Evolutionary conservation across 148 eudicot species (phyloP), one percentile per base, ranked within the genome.

Genomic region (Polygonum aviculare): DNA sequence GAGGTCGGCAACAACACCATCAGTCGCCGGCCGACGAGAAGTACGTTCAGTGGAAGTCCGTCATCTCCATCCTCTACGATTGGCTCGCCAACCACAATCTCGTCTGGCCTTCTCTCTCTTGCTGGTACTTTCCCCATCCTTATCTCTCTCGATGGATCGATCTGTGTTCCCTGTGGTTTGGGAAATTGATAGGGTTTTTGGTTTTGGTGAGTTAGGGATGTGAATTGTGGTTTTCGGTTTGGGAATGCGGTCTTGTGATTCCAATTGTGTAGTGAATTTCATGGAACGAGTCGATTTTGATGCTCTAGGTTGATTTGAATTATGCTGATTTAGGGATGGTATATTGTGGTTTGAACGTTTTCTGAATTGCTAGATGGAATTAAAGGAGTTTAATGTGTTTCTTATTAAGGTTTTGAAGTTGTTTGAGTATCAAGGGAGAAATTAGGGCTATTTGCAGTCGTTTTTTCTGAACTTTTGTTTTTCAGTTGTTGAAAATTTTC

Each of bases 101-200:
- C 36, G 69, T 84, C 15, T 89, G 90, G 90, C 93, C 93, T 39
- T 89, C 93, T 75, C 93, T 89, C 63, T 89, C 93, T 69, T 89
- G 93, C 90, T 83, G 93, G 93, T 89, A 80, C 59, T 35, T 33
- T 5, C n/a, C n/a, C n/a, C n/a, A n/a, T n/a, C n/a, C n/a, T 31
- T 21, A 2, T 21, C 38, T 73, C 40, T 40, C 63, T 38, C 39
- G 22, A 36, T 77, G 59, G 16, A 40, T 70, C 67, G 44, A 75
- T 72, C 50, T 52, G 15, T 21, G 21, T 38, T 67, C 45, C 26
- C 26, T 7, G 74, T 18, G 50, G 50, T 12, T 41, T 3, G 22
- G 52, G 62, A 14, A 3, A 2, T 22, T 41, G 71, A 7, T 54
- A 54, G 60, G 60, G 60, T 54, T 54, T 54, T 4, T 15, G 73